Evolutionary conservation across 2,329 filamentous ascomycete species (phyloP), one percentile per base, ranked within the genome.

Genomic region (Pseudopyricularia cyperi): DNA sequence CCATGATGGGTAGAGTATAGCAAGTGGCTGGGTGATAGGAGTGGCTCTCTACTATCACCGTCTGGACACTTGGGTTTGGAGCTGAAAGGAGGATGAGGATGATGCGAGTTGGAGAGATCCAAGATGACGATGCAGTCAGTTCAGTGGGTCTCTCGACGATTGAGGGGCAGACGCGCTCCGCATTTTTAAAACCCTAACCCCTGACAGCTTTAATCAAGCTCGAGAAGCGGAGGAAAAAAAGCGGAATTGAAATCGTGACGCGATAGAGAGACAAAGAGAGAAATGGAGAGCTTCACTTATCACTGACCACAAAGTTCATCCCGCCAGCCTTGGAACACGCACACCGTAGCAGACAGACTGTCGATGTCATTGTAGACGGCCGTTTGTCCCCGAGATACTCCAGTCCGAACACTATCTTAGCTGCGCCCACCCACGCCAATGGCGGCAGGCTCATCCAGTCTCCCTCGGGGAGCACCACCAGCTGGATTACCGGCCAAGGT

Each of bases 31-130:
- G 12, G 72, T 75, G 83, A 87, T 89, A 93, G 88, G 89, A 94
- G 88, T 68, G 87, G 80, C 89, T 95, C 93, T 97, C 93, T 85
- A 97, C 93, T 96, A 93, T 78, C 87, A 80, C 74, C 52, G 33
- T 24, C 12, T 42, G 37, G 22, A 42, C 37, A 42, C 37, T 42
- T 42, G 37, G 37, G 4, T 42, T n/a, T n/a, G 37, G 32, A 24
- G 22, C 22, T 42, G 37, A 22, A 19, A 24, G n/a, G 37, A 19
- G 37, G 7, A 42, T 42, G 37, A 42, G 37, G 17, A 19, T 39
- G 3, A 17, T 42, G 19, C 17, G 22, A 42, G 9, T 11, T 22
- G 8, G 22, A 22, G 37, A 15, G 37, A 42, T 19, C n/a, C n/a
- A n/a, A 42, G 37, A 42, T 42, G 37, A 42, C 37, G 37, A 42